These are phyloP conservation scores for Candida tetrigidarum DNA, from an alignment of 1,139 yeast genomes.

Conservation along the genomic window DNA sequence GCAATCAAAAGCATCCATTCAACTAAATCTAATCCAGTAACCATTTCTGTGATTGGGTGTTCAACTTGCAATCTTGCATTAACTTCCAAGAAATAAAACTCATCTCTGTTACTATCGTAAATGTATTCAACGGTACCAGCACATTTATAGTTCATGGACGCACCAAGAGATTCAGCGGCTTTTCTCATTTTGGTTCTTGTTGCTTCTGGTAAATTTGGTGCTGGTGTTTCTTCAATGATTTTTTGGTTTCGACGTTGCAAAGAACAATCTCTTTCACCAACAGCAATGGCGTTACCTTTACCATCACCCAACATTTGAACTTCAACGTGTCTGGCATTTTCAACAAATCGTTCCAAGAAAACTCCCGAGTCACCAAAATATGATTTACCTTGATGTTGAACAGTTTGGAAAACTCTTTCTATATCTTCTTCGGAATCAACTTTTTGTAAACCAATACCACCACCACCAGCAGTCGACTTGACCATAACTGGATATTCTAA, in stretches of 20 bases:
- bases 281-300: constrained; percentile 83
- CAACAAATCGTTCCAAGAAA: constrained; percentile 91
- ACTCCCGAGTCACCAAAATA: constrained; percentile 97
- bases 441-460: constrained; percentile 96
- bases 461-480: constrained; percentile 98
- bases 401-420: constrained; percentile 83
- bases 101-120: constrained; percentile 82
- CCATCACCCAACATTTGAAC: constrained; percentile 98
- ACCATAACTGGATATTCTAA: constrained; percentile 94
- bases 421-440: constrained; percentile 83
- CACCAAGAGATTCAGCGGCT: constrained; percentile 83
- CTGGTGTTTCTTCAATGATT: constrained; percentile 96
- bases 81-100: constrained; percentile 93
- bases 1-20: constrained; percentile 97
- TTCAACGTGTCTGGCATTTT: constrained; percentile 94
- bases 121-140: constrained; percentile 98
- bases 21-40: constrained; percentile 90
- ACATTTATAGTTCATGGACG: constrained; percentile 85
- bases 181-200: constrained; percentile 77
- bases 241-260: constrained; percentile 97
- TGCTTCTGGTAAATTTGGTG: constrained; percentile 84
- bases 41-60: constrained; percentile 96
- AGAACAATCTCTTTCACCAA: constrained; percentile 98
- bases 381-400: constrained; percentile 89
- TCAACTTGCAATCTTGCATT: constrained; percentile 97